phyloP scores from a whole-genome alignment of 176 grass and related monocot genomes.

The Musa beccarii region DNA sequence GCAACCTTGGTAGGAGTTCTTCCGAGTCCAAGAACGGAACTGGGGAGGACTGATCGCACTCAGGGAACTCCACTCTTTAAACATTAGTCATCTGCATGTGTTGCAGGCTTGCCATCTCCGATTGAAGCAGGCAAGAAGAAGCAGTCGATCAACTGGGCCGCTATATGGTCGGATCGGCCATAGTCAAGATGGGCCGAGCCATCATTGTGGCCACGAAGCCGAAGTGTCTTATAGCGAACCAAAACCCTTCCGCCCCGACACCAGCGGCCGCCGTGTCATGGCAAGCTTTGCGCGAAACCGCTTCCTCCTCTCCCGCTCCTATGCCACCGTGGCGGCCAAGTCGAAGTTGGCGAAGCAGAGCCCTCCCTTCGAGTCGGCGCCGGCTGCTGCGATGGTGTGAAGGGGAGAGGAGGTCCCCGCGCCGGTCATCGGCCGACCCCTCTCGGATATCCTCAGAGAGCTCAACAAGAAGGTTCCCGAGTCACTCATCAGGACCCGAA shows the following conservation, averaged over 20 bases:
- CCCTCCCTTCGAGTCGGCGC: slow-evolving; percentile 27
- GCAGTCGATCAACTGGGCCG: too few species aligned
- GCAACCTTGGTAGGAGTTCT: too few species aligned
- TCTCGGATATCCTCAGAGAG: slow-evolving; percentile 64
- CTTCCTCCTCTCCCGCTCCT: slow-evolving; percentile 30
- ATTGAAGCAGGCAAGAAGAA: too few species aligned
- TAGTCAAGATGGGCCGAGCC: neutral
- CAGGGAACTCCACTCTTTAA: too few species aligned
- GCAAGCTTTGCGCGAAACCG: slow-evolving; percentile 32
- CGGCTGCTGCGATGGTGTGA: slow-evolving; percentile 11
- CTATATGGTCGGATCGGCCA: too few species aligned
- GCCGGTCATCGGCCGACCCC: slow-evolving; percentile 70
- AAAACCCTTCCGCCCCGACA: neutral
- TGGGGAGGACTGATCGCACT: too few species aligned
- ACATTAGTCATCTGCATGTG: too few species aligned
- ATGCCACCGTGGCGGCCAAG: slow-evolving; percentile 4
- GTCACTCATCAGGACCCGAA: slow-evolving; percentile 52
- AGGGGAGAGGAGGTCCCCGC: slow-evolving; percentile 38
- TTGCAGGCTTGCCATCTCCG: too few species aligned
- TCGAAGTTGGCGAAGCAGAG: slow-evolving; percentile 18
- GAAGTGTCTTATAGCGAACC: neutral
- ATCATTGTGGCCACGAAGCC: neutral
- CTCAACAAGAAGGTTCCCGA: slow-evolving; percentile 78
- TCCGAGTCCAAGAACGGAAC: too few species aligned
- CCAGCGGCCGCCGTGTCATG: slow-evolving; percentile 30